These are phyloP conservation scores for Lipomyces sp. DNA, from an alignment of 805 yeast species.

Conservation along the genomic window DNA sequence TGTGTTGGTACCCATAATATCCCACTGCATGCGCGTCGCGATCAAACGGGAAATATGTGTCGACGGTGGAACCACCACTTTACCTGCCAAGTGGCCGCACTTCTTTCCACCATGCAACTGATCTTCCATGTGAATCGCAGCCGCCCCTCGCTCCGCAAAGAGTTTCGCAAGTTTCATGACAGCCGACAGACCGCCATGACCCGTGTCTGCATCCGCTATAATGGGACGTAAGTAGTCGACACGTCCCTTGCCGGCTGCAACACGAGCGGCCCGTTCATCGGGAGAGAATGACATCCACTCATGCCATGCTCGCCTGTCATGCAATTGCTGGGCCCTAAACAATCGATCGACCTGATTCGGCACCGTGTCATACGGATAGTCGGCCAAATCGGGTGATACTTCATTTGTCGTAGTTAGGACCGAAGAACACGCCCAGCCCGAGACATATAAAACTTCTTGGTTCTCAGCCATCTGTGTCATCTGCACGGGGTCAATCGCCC, in stretches of 20 bases:
- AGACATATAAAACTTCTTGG: constrained; percentile 59
- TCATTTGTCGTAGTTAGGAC: constrained; percentile 64
- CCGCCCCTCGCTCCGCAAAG: constrained; percentile 70
- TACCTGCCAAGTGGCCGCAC: constrained; percentile 68
- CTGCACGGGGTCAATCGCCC: constrained; percentile 67
- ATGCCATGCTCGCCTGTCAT: constrained; percentile 57
- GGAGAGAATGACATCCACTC: constrained; percentile 46
- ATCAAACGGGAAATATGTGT: constrained; percentile 59
- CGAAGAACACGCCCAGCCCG: constrained; percentile 68
- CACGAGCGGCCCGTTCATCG: constrained; percentile 40
- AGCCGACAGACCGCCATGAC: constrained; percentile 65
- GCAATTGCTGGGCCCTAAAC: constrained; percentile 62
- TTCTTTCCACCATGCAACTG: constrained; percentile 69
- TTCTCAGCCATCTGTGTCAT: constrained; percentile 60
- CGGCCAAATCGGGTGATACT: constrained; percentile 69
- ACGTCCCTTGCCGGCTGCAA: constrained; percentile 40
- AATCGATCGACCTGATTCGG: constrained; percentile 68
- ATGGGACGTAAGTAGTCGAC: constrained; percentile 64
- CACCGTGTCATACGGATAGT: constrained; percentile 70
- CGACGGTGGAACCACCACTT: constrained; percentile 63
- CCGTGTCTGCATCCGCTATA: constrained; percentile 70
- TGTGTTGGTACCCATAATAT: constrained; percentile 63
- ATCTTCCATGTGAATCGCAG: constrained; percentile 69
- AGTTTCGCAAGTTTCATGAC: constrained; percentile 68
- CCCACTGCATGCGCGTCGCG: constrained; percentile 69